Evolutionary conservation across 2,329 filamentous ascomycete genomes (phyloP), one percentile per base, ranked within the genome.

Genomic region (Nothophoma quercina): DNA sequence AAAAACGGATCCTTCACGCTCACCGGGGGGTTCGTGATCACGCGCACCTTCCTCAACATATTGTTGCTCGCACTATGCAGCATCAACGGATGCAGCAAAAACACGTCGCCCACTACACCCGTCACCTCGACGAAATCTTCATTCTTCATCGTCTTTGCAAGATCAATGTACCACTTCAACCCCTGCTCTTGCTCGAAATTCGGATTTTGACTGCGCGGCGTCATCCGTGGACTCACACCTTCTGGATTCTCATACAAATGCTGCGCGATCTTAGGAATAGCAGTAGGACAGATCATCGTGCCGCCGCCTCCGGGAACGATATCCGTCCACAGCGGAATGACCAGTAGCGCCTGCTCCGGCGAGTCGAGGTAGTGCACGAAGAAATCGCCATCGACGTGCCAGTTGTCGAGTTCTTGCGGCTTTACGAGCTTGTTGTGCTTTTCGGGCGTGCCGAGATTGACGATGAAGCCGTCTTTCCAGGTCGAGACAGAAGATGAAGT

Each of bases 301-400:
- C 84, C 88, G 21, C 88, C 88, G 5, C 84, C 86, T 26, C 80
- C 78, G 0, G 82, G 71, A 7, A 76, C 73, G 43, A 90, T 83
- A 64, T 89, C 86, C 0, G 80, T 85, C 74, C 87, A 90, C 5
- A 89, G 70, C 1, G 87, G 87, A 32, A 88, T 88, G 10, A 89
- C 85, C 1, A 90, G 77, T 12, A 90, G 73, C 0, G 79, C 88
- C 69, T 90, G 88, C 74, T 90, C 88, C 0, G 84, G 84, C 16
- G 83, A 87, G 67, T 90, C 87, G 28, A 90, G 81, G 60, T 86
- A 90, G 74, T 90, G 87, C 5, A 87, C 79, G 68, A 90, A 90
- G 70, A 88, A 89, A 60, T 90, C 87, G 7, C 87, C 87, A 70
- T 89, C 87, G 15, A 88, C 85, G 70, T 89, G 87, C 87, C 87